phyloP scores from a whole-genome alignment of 164 flowering plant genomes.

The Amborella trichopoda region DNA sequence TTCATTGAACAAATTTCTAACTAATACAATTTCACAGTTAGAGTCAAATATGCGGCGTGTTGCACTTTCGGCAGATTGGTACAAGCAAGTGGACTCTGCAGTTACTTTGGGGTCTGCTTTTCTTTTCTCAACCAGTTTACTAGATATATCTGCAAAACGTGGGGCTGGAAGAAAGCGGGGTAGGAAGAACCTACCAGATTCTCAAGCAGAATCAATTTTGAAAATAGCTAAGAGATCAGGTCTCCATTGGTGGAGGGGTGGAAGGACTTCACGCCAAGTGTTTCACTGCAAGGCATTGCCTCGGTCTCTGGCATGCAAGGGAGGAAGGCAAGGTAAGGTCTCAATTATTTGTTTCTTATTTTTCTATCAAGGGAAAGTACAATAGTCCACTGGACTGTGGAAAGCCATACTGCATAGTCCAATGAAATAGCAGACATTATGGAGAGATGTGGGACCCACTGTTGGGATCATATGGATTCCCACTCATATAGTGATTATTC shows the following conservation, averaged over 20 bases:
- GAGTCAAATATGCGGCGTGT: slow-evolving; percentile 63
- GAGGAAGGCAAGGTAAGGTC: slow-evolving; percentile 78
- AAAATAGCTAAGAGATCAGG: slow-evolving; percentile 32
- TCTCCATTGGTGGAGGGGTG: slow-evolving; percentile 94
- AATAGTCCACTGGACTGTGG: no score
- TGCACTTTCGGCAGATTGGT: slow-evolving; percentile 78
- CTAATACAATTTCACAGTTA: slow-evolving; percentile 37
- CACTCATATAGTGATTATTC: no score
- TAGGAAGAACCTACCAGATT: slow-evolving; percentile 18
- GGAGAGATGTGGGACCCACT: no score
- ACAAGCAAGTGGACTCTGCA: slow-evolving; percentile 59
- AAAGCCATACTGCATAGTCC: no score
- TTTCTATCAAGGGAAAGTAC: no score
- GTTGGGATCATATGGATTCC: no score
- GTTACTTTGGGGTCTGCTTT: slow-evolving; percentile 66
- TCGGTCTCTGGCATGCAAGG: slow-evolving; percentile 44
- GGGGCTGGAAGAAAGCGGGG: slow-evolving; percentile 39
- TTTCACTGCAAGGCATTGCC: slow-evolving; percentile 85
- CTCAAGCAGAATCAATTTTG: slow-evolving; percentile 22
- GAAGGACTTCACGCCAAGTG: slow-evolving; percentile 57
- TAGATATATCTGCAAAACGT: slow-evolving; percentile 34
- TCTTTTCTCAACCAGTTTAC: slow-evolving; percentile 35
- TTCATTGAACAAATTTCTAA: slow-evolving; percentile 3
- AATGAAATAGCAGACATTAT: no score
- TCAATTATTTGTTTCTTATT: not conserved